These are phyloP conservation scores for Taiozyma onychis DNA, from an alignment of 1,139 yeast genomes.

Conservation along the genomic window DNA sequence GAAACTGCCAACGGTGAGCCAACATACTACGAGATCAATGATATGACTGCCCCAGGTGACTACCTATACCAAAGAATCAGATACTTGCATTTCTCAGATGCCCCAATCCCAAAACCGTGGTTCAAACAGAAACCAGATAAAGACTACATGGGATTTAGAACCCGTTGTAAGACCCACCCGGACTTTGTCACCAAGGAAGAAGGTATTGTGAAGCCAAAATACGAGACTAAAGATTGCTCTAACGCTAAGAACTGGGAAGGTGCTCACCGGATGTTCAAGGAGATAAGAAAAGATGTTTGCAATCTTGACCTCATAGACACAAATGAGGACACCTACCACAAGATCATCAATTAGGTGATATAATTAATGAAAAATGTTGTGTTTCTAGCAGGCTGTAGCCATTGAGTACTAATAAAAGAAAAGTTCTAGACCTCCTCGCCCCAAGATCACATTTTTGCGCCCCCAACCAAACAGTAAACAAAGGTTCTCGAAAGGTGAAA, in stretches of 20 bases:
- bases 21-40: conserved; percentile 25
- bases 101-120: conserved; percentile 47
- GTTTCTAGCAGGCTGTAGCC: background rate
- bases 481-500: background rate
- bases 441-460: background rate
- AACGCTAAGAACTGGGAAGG: conserved; percentile 19
- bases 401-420: no score
- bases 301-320: conserved; percentile 15
- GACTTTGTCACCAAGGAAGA: conserved; percentile 6
- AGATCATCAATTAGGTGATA: conserved; percentile 5
- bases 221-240: conserved; percentile 14
- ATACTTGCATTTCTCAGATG: conserved; percentile 39
- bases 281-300: conserved; percentile 18
- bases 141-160: conserved; percentile 11
- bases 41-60: conserved; percentile 14
- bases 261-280: conserved; percentile 8
- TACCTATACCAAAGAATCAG: conserved; percentile 20
- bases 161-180: conserved; percentile 12
- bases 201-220: conserved; percentile 8
- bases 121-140: conserved; percentile 19
- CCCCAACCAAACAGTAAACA: background rate
- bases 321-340: conserved; percentile 15
- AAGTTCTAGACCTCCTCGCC: background rate
- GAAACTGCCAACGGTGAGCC: conserved; percentile 3
- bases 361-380: background rate